phyloP scores from a whole-genome alignment of 73 alveolate species.

The Paramecium sonneborni region DNA sequence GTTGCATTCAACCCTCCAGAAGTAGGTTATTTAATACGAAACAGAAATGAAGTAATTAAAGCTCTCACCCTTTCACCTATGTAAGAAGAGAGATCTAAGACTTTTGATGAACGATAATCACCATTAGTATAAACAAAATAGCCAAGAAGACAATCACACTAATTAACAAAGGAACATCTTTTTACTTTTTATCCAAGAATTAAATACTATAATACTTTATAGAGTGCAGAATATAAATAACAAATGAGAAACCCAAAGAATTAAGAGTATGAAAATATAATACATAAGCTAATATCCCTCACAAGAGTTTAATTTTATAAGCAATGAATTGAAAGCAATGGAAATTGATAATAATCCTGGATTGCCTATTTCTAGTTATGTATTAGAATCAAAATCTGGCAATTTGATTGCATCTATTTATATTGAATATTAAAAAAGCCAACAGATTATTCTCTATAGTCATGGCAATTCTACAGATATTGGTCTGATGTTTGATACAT shows the following conservation, averaged over 20 bases:
- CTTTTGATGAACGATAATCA: not conserved
- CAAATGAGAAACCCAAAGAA: not conserved
- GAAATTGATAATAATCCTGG: slow-evolving; percentile 37
- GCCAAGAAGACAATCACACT: not conserved
- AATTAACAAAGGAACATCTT: not conserved
- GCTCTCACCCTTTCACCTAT: not conserved
- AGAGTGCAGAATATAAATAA: not conserved
- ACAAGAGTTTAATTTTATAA: slow-evolving; percentile 28
- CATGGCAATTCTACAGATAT: slow-evolving; percentile 81
- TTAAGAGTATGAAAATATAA: not conserved
- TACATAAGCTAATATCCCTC: slow-evolving; percentile 25
- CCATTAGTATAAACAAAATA: not conserved
- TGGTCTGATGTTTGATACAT: slow-evolving; percentile 69
- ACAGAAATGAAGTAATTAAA: not conserved
- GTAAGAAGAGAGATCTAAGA: not conserved
- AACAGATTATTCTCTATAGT: slow-evolving; percentile 68
- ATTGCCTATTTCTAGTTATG: slow-evolving; percentile 33
- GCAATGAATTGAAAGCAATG: slow-evolving; percentile 26
- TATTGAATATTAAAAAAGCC: slow-evolving; percentile 14
- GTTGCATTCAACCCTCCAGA: slow-evolving; percentile 20
- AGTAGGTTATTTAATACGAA: slow-evolving; percentile 18
- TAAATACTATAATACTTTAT: not conserved
- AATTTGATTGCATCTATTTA: slow-evolving; percentile 44
- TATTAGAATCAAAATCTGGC: not conserved
- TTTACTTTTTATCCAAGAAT: not conserved